A percentile compares a stretch with the other conserved stretches of the same genome.
These are phyloP conservation scores for Hortiboletus flavorubellus DNA, from an alignment of 768 basidiomycete genomes.

Conservation along the genomic window DNA sequence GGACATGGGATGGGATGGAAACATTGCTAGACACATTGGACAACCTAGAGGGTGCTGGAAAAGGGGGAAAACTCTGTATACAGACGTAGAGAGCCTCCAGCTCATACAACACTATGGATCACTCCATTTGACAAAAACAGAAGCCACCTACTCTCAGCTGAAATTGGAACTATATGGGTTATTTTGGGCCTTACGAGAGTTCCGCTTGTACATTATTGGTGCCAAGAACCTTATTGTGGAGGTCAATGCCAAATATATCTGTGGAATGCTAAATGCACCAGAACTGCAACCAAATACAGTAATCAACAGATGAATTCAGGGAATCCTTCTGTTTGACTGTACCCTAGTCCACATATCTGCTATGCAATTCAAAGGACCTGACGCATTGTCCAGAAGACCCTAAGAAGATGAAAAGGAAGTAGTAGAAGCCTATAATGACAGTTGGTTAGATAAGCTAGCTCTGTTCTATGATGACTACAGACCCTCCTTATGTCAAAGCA, in stretches of 20 bases:
- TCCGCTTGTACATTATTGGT: no score
- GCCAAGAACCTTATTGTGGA: no score
- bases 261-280: no score
- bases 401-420: background rate
- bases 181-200: background rate
- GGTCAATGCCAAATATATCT: no score
- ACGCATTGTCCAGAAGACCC: background rate
- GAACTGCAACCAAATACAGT: no score
- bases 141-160: background rate
- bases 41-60: no score
- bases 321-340: background rate
- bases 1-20: no score
- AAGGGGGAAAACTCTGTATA: no score
- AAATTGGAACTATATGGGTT: background rate
- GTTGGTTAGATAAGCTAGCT: background rate
- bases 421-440: background rate
- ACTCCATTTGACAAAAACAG: background rate
- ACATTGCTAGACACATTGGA: no score
- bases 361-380: background rate
- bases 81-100: no score
- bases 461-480: no score
- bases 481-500: no score
- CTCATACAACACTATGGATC: background rate
- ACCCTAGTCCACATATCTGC: background rate
- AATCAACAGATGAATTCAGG: background rate